phyloP scores from a whole-genome alignment of 345 rosid genomes.

The Cardamine occulta region DNA sequence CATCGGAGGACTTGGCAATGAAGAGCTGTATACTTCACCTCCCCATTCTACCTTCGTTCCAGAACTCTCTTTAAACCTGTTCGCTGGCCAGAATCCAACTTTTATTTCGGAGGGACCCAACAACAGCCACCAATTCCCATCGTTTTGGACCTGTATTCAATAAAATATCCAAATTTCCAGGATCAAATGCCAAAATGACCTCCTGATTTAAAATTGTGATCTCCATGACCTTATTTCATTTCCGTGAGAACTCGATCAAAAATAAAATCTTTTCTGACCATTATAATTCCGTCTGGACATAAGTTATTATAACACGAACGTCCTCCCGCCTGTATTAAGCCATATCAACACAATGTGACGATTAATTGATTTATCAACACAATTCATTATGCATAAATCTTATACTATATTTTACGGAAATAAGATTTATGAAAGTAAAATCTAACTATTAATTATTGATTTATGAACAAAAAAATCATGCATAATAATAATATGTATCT shows the following conservation, averaged over 20 bases:
- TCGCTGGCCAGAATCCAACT: conserved; percentile 22
- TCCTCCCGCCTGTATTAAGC: conserved; percentile 1
- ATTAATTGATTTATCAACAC: not conserved
- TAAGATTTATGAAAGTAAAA: too few species aligned
- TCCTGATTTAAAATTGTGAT: too few species aligned
- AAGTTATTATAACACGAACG: not conserved
- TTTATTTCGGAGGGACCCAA: not conserved
- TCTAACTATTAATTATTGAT: not conserved
- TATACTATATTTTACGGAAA: too few species aligned
- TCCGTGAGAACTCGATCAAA: too few species aligned
- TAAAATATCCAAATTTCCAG: not conserved
- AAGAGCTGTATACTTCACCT: conserved; percentile 7
- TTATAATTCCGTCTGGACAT: not conserved
- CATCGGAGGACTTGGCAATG: not conserved
- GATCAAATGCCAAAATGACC: too few species aligned
- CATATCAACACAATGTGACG: not conserved
- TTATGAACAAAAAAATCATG: not conserved
- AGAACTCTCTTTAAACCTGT: not conserved
- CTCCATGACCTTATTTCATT: too few species aligned
- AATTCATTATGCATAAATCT: not conserved
- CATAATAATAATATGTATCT: not conserved
- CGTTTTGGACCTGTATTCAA: not conserved
- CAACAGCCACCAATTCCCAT: not conserved
- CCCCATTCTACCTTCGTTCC: not conserved
- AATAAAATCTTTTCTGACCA: not conserved